Percentiles rank a stretch among this genome's conserved stretches.
These are phyloP conservation scores for Phytophthora idaei DNA, from an alignment of 352 stramenopile genomes.

Conservation along the genomic window DNA sequence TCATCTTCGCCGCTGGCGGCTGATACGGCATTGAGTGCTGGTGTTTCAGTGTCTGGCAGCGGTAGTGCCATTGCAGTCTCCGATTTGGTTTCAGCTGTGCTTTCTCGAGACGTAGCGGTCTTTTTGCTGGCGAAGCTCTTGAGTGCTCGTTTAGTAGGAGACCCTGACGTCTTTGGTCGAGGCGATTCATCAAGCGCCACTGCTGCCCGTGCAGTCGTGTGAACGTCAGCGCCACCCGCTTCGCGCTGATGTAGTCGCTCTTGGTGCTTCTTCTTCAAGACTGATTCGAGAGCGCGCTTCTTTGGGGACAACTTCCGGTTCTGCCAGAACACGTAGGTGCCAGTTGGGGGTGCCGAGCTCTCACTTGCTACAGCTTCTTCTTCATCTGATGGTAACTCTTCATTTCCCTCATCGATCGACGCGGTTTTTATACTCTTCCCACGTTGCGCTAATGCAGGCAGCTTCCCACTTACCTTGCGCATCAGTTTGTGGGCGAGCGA, in stretches of 20 bases:
- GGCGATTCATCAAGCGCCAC: background rate
- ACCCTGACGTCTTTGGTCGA: constrained; percentile 17
- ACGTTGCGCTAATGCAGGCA: constrained; percentile 54
- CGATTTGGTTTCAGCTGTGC: background rate
- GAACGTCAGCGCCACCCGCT: background rate
- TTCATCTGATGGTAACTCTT: background rate
- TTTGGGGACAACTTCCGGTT: constrained; percentile 72
- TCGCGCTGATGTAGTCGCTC: constrained; percentile 22
- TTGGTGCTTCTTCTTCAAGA: constrained; percentile 71
- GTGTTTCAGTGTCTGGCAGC: background rate
- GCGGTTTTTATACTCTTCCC: constrained; percentile 17
- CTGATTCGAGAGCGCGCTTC: constrained; percentile 66
- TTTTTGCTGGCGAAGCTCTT: constrained; percentile 24
- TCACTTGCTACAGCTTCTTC: constrained; percentile 8
- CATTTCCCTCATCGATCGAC: constrained; percentile 2
- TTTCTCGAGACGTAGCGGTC: background rate
- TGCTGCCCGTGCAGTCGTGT: constrained; percentile 1
- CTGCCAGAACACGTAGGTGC: constrained; percentile 62
- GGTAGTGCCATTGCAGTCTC: background rate
- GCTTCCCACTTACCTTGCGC: constrained; percentile 54
- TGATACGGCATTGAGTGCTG: background rate
- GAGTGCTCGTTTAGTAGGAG: constrained; percentile 20
- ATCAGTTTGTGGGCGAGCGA: constrained; percentile 74
- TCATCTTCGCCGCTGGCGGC: background rate
- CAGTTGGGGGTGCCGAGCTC: constrained; percentile 37